Percentiles rank a stretch among this genome's conserved stretches.
Conservation (phyloP, 2,329 filamentous ascomycete species). For the Sporothrix euskadiensis region DNA sequence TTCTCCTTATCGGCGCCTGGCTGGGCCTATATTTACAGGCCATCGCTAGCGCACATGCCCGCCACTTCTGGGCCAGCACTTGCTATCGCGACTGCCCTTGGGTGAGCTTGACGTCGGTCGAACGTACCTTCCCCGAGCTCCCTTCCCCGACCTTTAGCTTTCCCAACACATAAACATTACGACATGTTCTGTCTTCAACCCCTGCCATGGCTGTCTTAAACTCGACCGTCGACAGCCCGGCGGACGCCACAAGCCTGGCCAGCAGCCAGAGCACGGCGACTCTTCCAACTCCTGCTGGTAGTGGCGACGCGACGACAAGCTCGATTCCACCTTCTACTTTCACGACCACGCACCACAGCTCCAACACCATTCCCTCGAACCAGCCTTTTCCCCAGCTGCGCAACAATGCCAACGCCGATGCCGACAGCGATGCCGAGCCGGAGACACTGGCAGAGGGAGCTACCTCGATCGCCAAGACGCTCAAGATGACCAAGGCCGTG, state of each 20-base stretch:
- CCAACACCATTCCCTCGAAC: constrained; percentile 35
- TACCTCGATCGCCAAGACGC: constrained; percentile 27
- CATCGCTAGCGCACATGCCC: background rate
- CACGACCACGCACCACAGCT: constrained; percentile 4
- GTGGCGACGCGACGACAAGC: constrained; percentile 10
- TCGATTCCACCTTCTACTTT: background rate
- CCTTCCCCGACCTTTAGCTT: background rate
- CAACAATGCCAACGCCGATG: constrained; percentile 45
- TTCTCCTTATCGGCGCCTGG: background rate
- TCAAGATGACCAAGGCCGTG: constrained; percentile 1
- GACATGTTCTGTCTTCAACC: background rate
- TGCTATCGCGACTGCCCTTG: constrained; percentile 9
- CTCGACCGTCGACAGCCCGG: constrained; percentile 20
- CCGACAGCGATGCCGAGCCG: constrained; percentile 32
- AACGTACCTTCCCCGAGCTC: background rate
- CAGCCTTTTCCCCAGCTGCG: constrained; percentile 44
- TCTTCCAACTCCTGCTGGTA: constrained; percentile 9
- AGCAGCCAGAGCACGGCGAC: constrained; percentile 32
- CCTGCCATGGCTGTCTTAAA: constrained; percentile 26
- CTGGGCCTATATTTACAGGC: background rate
- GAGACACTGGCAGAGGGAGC: constrained; percentile 25
- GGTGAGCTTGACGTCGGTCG: background rate
- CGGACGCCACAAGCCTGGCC: constrained; percentile 31
- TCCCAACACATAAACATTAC: background rate
- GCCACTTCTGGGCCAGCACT: constrained; percentile 4